These are phyloP conservation scores for Nasturtium officinale DNA, from an alignment of 345 rosid species.

Conservation along the genomic window DNA sequence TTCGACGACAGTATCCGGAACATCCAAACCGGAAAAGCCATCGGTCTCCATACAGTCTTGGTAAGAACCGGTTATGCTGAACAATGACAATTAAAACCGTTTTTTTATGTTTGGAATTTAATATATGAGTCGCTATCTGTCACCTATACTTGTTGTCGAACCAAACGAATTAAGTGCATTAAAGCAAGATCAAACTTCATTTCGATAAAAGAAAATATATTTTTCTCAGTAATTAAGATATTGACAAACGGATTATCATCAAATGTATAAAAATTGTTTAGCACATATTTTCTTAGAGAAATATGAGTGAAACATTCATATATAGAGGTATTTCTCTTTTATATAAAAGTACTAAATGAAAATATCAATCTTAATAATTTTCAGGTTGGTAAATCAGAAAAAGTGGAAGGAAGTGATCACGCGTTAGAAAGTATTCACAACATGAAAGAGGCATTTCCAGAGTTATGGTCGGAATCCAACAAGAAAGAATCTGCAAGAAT, in stretches of 20 bases:
- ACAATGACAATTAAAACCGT: background rate
- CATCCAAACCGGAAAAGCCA: conserved; percentile 63
- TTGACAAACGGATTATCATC: background rate
- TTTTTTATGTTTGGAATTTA: background rate
- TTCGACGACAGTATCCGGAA: conserved; percentile 85
- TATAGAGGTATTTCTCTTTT: background rate
- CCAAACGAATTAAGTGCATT: too few species aligned
- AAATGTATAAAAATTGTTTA: background rate
- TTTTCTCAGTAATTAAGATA: background rate
- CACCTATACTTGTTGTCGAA: background rate
- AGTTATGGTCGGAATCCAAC: conserved; percentile 61
- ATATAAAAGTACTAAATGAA: background rate
- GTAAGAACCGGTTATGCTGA: conserved; percentile 47
- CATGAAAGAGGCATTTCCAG: conserved; percentile 74
- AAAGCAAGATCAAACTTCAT: background rate
- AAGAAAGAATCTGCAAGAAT: conserved; percentile 47
- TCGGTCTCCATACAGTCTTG: conserved; percentile 78
- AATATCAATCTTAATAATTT: conserved; percentile 17
- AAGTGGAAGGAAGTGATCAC: conserved; percentile 67
- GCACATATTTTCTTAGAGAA: background rate
- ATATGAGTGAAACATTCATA: background rate
- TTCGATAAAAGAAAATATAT: too few species aligned
- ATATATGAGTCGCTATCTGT: background rate
- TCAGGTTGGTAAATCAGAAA: conserved; percentile 73
- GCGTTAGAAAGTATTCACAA: conserved; percentile 84